Percentiles rank a stretch among this genome's conserved stretches.
Conservation (phyloP, 345 rosid species). For the Durio zibethinus region DNA sequence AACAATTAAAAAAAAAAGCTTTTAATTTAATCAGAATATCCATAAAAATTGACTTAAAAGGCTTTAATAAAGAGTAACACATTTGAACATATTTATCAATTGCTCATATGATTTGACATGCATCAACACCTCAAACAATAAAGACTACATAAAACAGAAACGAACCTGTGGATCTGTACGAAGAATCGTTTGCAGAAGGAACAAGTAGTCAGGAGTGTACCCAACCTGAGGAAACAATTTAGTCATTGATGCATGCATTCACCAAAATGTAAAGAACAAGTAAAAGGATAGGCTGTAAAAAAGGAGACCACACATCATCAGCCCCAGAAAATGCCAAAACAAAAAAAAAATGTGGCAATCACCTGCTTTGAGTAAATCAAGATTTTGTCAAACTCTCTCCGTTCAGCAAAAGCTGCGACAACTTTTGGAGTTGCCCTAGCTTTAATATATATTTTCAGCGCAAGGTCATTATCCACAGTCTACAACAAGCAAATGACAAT, state of each 20-base stretch:
- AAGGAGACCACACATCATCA: not conserved
- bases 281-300: not conserved
- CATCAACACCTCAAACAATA: conserved; percentile 18
- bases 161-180: conserved; percentile 97
- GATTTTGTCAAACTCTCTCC: conserved; percentile 96
- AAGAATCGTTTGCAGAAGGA: conserved; percentile 97
- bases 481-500: conserved; percentile 32
- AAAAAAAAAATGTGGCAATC: not conserved
- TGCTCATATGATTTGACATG: not conserved
- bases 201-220: conserved; percentile 93
- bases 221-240: conserved; percentile 63
- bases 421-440: conserved; percentile 98
- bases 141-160: not conserved
- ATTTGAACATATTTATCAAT: not conserved
- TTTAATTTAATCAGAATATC: not conserved
- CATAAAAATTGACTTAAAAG: not conserved
- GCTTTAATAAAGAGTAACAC: not conserved
- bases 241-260: conserved; percentile 3
- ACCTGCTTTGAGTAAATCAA: conserved; percentile 95
- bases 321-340: not conserved
- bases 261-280: conserved; percentile 7
- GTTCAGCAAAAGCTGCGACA: conserved; percentile 97
- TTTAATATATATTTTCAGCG: conserved; percentile 89
- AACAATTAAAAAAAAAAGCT: not conserved
- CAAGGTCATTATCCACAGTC: conserved; percentile 99